These are phyloP conservation scores for Penicillium hordei DNA, from an alignment of 2,329 filamentous ascomycete species.

Conservation along the genomic window DNA sequence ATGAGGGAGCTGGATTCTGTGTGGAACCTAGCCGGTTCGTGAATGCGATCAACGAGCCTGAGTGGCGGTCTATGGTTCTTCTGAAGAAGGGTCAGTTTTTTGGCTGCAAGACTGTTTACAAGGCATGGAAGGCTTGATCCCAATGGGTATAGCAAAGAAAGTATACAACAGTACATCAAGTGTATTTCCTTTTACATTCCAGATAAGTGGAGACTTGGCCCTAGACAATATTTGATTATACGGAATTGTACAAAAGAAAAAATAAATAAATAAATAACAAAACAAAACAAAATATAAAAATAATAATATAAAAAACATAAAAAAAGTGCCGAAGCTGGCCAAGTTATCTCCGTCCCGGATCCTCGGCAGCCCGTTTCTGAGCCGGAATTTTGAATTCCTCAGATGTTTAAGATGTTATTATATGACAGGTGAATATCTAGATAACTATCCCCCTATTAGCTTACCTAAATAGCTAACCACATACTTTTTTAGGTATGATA, in stretches of 20 bases:
- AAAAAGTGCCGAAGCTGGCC: background rate
- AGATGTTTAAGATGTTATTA: background rate
- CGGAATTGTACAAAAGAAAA: too few species aligned
- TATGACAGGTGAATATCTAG: background rate
- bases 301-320: too few species aligned
- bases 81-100: conserved; percentile 83
- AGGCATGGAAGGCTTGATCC: conserved; percentile 66
- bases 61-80: conserved; percentile 75
- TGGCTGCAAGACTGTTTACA: conserved; percentile 78
- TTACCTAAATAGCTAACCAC: too few species aligned
- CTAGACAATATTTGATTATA: background rate
- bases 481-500: too few species aligned
- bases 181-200: background rate
- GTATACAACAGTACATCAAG: too few species aligned
- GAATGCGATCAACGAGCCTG: conserved; percentile 78
- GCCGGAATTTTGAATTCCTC: background rate
- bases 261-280: background rate
- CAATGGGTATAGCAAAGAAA: background rate
- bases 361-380: conserved; percentile 8
- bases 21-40: conserved; percentile 90
- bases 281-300: too few species aligned
- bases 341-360: conserved; percentile 4
- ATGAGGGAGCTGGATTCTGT: conserved; percentile 75
- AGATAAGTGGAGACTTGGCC: background rate
- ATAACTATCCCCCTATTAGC: too few species aligned